These are phyloP conservation scores for Gynandropsis gynandra DNA, from an alignment of 345 rosid species.

Conservation along the genomic window DNA sequence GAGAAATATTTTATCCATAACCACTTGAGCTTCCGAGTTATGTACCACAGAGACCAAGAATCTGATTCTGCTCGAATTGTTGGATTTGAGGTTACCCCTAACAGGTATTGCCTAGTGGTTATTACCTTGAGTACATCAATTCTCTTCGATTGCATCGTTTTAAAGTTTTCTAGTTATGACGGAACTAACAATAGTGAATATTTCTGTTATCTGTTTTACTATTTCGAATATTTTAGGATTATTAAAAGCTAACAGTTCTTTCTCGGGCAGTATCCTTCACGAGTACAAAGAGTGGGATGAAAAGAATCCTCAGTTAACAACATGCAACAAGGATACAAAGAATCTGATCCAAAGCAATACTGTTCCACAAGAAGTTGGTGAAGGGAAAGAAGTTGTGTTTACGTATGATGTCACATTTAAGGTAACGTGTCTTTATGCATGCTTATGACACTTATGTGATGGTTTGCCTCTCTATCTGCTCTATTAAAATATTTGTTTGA, in stretches of 20 bases:
- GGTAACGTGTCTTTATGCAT: constrained; percentile 31
- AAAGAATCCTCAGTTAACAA: constrained; percentile 71
- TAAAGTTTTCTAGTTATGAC: background rate
- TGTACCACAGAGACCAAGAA: constrained; percentile 79
- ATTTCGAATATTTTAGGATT: constrained; percentile 1
- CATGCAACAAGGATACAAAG: constrained; percentile 90
- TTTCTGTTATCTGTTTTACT: background rate
- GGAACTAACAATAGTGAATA: background rate
- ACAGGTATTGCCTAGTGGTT: constrained; percentile 44
- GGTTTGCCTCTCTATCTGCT: constrained; percentile 9
- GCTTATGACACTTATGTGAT: background rate
- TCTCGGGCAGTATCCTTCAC: constrained; percentile 68
- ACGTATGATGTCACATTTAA: constrained; percentile 86
- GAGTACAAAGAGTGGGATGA: constrained; percentile 93
- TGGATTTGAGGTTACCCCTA: constrained; percentile 92
- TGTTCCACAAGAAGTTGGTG: constrained; percentile 82
- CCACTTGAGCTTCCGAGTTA: constrained; percentile 91
- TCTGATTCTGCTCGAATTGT: constrained; percentile 88
- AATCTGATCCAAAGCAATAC: constrained; percentile 77
- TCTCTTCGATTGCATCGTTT: background rate
- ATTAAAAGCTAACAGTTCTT: constrained; percentile 1
- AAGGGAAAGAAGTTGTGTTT: constrained; percentile 68
- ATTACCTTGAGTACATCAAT: background rate
- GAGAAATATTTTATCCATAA: constrained; percentile 91
- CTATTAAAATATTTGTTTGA: constrained; percentile 7